Evolutionary conservation across 2,329 filamentous ascomycete species (phyloP), one percentile per base, ranked within the genome.

Genomic region (Curvularia verruculosa): DNA sequence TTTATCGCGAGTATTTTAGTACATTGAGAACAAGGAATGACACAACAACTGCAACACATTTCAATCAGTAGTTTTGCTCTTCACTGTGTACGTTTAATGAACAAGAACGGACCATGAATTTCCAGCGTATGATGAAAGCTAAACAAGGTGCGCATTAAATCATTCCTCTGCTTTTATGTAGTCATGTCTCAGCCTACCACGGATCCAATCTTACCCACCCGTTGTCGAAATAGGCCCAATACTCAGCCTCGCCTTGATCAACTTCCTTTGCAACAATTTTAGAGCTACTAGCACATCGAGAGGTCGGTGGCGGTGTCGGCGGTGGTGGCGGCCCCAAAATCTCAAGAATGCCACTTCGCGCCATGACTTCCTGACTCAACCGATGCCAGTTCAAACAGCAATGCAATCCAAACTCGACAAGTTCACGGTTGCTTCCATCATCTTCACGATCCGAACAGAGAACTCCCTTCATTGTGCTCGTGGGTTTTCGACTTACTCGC

Each of bases 381-480:
- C 49, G 26, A 8, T 23, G 23, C 52, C 52, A 55, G 3, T 18
- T 9, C 23, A 31, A 51, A 23, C 21, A 44, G 23, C 29, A 51
- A 37, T 49, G 29, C 5, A 55, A 39, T 1, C 52, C 52, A 36
- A 55, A 44, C 10, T 34, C 13, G 15, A 45, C 47, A 2, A 34
- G 13, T 9, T 46, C 43, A 21, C n/a, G 9, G 7, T 19, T 29
- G 24, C 19, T 13, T 10, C 8, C 7, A 19, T 28, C 10, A 8
- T 10, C 6, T 6, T 46, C 26, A 19, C 29, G 15, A 40, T n/a
- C 36, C 49, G 34, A 56, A 56, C 36, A 56, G 34, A 53, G 54
- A 56, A 56, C 41, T 53, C 52, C 56, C 52, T n/a, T 55, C 52
- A 8, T n/a, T 28, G 19, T 56, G 54, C 1, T 41, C 52, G 21